Base-by-base conservation (phyloP, 768 basidiomycete genomes). In the Mycena polygramma region DNA sequence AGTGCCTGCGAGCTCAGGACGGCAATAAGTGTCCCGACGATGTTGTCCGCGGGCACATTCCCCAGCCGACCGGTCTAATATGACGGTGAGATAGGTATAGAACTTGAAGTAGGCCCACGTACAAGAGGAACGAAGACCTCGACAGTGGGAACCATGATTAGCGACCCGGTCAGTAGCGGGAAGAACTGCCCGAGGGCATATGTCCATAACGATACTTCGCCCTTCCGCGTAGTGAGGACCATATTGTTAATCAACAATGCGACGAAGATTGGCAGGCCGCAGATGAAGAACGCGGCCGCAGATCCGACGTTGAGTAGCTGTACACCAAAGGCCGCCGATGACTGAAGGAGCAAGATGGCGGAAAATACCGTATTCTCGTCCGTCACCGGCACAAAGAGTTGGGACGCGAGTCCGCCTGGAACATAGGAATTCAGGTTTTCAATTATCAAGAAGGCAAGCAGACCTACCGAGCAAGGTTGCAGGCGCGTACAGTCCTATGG, bases 121-220 rank as follows among this genome's bases (percentile, higher is more conserved):
- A 93, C 93, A 75, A 98, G 80, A 9, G 97, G 97, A 0, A 97
- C 94, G 75, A 99, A 98, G 24, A 98, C 92, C 53, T 97, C 94
- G 51, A 94, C 74, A 4, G 92, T 89, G 7, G 89, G 85, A 49
- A 87, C 78, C 46, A 90, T 76, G 41, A 94, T 76, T 73, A 93
- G 84, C 0, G 86, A 80, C 24, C 92, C 91, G 0, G 87, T 83
- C 13, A 90, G 76, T 30, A 94, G 77, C 10, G 90, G 90, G 51
- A 88, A 76, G 14, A 82, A 66, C 80, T 89, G 87, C 0, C 86
- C 93, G 24, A 94, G 55, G 0, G 85, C 87, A 75, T 96, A 96
- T 2, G 87, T 87, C 81, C 83, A 82, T 49, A 93, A 79, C 51
- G 90, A 88, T 35, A 93, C 80, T 15, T 80, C 74, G 0, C 75